Base-by-base conservation (phyloP, 1,284 basidiomycete species). In the Marasmius tenuissimus region DNA sequence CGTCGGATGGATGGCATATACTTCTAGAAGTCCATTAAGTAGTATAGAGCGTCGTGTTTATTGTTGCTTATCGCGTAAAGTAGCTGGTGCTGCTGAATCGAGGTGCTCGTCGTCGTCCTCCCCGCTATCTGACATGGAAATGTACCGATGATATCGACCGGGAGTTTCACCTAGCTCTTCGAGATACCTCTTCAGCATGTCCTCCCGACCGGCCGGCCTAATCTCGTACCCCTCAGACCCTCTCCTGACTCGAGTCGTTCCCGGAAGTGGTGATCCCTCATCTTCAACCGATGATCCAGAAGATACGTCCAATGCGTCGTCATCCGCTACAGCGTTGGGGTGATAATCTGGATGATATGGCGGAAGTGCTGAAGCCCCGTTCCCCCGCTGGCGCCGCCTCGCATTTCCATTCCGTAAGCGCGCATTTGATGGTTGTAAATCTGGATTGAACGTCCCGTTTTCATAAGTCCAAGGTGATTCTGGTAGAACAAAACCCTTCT, bases 391-490 rank as follows among this genome's bases (percentile, higher is more conserved):
- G 20, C 64, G 68, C 66, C 65, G 69, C 35, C 66, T 67, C 34
- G 67, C 58, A 11, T n/a, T n/a, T 49, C 64, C 56, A 34, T 63
- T 34, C 39, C 74, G 73, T 18, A 73, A 71, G 22, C 73, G 67
- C 11, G 81, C 68, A 67, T 86, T 92, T 27, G 84, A 87, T 0
- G 93, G 87, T 48, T 77, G 78, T 4, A 95, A 83, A 40, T 77
- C 69, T 1, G 94, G 93, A 70, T 96, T 96, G 22, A 93, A 70
- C 2, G 81, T 76, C 11, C 82, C 91, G 56, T 88, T 87, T 64
- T 90, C 88, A 70, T 93, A 97, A 7, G 93, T 94, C 86, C 94
- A 97, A 4, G 95, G 91, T 9, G 85, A 86, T 20, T 79, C 72
- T 1, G 85, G 81, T 33, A 88, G 80, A 22, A 71, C 71, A 65